Evolutionary conservation across 352 stramenopile species (phyloP).

Genomic region (Phytophthora rubi): DNA sequence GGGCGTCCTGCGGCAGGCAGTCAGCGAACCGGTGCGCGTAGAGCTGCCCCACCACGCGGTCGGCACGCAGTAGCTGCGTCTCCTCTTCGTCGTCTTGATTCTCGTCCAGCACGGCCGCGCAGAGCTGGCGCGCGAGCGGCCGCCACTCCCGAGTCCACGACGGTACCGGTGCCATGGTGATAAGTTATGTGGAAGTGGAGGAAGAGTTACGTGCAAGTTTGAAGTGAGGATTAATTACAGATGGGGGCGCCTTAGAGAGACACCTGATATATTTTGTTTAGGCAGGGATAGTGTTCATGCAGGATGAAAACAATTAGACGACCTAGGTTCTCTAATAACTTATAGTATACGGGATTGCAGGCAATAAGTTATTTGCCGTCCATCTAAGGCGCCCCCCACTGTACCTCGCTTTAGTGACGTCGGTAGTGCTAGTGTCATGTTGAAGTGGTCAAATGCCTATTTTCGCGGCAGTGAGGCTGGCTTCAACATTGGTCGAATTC

Average conservation of each 20-base stretch:
- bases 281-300: no score
- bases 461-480: not conserved
- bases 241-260: no score
- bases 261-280: no score
- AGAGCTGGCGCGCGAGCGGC: slow-evolving; percentile 60
- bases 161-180: slow-evolving; percentile 37
- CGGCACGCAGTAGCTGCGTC: slow-evolving; percentile 41
- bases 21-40: slow-evolving; percentile 63
- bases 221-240: no score
- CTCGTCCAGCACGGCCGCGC: slow-evolving; percentile 21
- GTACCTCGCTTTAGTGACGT: no score
- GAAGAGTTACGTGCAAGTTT: no score
- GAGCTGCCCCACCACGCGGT: slow-evolving; percentile 58
- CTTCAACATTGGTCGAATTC: not conserved
- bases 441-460: not conserved
- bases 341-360: no score
- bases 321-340: no score
- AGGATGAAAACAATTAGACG: no score
- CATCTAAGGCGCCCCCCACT: no score
- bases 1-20: slow-evolving; percentile 53
- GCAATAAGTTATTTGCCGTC: not conserved
- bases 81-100: slow-evolving; percentile 12
- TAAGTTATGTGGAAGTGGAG: no score
- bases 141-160: slow-evolving; percentile 72
- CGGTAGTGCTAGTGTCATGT: not conserved